Conservation (phyloP, 768 basidiomycete genomes). For the Pseudohyphozyma bogoriensis region DNA sequence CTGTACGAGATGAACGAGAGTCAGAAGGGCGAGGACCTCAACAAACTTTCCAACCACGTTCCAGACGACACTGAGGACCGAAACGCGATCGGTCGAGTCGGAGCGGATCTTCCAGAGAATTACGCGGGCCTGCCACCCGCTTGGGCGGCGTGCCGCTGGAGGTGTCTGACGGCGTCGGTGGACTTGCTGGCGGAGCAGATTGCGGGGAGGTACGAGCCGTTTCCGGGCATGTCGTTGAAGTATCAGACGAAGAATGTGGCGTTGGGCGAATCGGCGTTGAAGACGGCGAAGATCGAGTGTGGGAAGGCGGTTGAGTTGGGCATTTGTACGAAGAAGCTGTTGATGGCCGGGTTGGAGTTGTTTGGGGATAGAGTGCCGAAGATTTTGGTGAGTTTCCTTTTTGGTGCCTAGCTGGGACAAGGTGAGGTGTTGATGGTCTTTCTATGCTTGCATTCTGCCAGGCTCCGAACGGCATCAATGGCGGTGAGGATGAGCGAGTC, state of each 20-base stretch:
- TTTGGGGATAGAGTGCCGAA: neutral
- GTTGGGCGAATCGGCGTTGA: neutral
- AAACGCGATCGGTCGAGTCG: neutral
- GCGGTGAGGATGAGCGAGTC: neutral
- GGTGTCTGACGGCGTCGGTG: neutral
- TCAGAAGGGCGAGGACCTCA: neutral
- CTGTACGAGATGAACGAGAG: constrained; percentile 13
- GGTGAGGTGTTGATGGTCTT: neutral
- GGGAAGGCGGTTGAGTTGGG: constrained; percentile 13
- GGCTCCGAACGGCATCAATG: constrained; percentile 1
- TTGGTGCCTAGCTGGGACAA: too few relatives aligned
- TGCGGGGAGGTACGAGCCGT: constrained; percentile 15
- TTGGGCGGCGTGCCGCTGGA: constrained; percentile 16
- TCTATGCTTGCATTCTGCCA: neutral
- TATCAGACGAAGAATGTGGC: neutral
- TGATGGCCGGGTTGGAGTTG: constrained; percentile 3
- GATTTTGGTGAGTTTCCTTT: constrained; percentile 3
- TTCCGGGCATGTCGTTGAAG: neutral
- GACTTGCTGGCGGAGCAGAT: constrained; percentile 5
- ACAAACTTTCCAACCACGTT: neutral
- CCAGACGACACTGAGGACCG: neutral
- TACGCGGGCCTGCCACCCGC: constrained; percentile 1
- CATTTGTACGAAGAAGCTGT: constrained; percentile 2
- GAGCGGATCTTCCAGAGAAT: neutral
- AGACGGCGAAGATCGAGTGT: too few relatives aligned